Evolutionary conservation across 805 yeast species (phyloP).

Genomic region (Teunomyces cretensis): DNA sequence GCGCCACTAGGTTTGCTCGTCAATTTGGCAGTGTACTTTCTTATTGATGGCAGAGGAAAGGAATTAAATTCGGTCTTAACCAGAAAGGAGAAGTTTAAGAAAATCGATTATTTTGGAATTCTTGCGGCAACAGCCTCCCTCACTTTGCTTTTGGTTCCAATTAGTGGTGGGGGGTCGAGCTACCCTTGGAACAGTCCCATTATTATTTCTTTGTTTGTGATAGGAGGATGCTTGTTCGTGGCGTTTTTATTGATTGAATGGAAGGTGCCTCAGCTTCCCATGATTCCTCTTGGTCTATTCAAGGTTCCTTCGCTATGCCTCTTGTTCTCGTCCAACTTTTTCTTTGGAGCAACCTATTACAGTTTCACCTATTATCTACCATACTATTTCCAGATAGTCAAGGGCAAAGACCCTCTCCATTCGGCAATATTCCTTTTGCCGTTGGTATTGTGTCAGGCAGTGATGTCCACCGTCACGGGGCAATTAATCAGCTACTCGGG

Average conservation of each 20-base stretch:
- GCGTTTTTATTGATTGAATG: conserved; percentile 51
- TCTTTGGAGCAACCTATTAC: conserved; percentile 50
- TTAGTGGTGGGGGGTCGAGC: conserved; percentile 61
- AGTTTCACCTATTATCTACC: conserved; percentile 50
- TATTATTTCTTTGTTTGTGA: conserved; percentile 33
- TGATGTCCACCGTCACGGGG: conserved; percentile 46
- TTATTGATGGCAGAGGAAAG: conserved; percentile 37
- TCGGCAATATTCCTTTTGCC: conserved; percentile 45
- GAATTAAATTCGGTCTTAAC: conserved; percentile 26
- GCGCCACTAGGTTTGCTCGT: conserved; percentile 42
- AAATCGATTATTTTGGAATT: conserved; percentile 56
- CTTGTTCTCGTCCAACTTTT: conserved; percentile 33
- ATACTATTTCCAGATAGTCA: conserved; percentile 47
- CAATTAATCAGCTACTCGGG: conserved; percentile 42
- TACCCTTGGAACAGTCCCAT: conserved; percentile 52
- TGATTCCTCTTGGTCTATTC: conserved; percentile 52
- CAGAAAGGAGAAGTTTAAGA: conserved; percentile 36
- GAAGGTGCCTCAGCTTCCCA: conserved; percentile 49
- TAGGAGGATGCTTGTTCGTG: conserved; percentile 38
- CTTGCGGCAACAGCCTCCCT: conserved; percentile 47
- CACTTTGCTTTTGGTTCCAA: conserved; percentile 52
- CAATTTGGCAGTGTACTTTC: conserved; percentile 26
- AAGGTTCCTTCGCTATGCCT: conserved; percentile 32
- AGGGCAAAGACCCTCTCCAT: conserved; percentile 36
- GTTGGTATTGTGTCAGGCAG: conserved; percentile 43